phyloP scores from a whole-genome alignment of 208 protist species.

The Leptomonas seymouri region DNA sequence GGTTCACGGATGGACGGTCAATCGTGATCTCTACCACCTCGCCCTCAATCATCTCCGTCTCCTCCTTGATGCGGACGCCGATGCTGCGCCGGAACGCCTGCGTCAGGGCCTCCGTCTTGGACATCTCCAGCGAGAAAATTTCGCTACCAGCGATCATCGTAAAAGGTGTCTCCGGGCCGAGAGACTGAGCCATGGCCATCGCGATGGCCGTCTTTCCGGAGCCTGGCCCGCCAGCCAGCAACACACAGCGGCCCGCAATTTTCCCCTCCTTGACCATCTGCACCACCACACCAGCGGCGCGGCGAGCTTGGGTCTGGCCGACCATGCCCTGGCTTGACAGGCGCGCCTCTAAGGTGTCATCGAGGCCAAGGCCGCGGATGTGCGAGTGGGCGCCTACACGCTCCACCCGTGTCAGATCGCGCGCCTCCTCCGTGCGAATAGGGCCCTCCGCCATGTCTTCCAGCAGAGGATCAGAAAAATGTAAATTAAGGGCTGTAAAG shows the following conservation, averaged over 20 bases:
- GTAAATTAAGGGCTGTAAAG: too few relatives aligned
- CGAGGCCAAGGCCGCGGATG: slow-evolving; percentile 99
- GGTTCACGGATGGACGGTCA: slow-evolving; percentile 96
- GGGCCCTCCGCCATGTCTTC: slow-evolving; percentile 58
- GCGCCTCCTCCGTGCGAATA: slow-evolving; percentile 93
- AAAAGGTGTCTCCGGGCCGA: slow-evolving; percentile 99
- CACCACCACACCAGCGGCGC: slow-evolving; percentile 90
- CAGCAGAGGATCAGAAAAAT: too few relatives aligned
- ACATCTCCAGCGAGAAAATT: slow-evolving; percentile 99
- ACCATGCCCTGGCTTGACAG: slow-evolving; percentile 98
- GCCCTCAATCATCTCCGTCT: slow-evolving; percentile 99
- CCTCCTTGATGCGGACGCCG: slow-evolving; percentile 99
- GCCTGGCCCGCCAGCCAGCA: slow-evolving; percentile 98
- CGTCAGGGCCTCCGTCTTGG: slow-evolving; percentile 99
- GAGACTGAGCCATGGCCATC: slow-evolving; percentile 98
- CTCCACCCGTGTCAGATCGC: slow-evolving; percentile 97
- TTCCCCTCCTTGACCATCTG: slow-evolving; percentile 99
- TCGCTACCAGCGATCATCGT: slow-evolving; percentile 99
- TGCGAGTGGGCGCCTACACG: slow-evolving; percentile 99
- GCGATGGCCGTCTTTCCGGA: slow-evolving; percentile 99
- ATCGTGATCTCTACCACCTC: slow-evolving; percentile 99
- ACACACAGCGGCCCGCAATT: slow-evolving; percentile 99
- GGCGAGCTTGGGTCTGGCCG: slow-evolving; percentile 96
- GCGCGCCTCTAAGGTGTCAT: slow-evolving; percentile 97
- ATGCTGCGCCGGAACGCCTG: slow-evolving; percentile 99